A percentile compares a stretch with the other conserved stretches of the same genome.
phyloP scores from a whole-genome alignment of 1,284 basidiomycete genomes.

The Cronartium quercuum region DNA sequence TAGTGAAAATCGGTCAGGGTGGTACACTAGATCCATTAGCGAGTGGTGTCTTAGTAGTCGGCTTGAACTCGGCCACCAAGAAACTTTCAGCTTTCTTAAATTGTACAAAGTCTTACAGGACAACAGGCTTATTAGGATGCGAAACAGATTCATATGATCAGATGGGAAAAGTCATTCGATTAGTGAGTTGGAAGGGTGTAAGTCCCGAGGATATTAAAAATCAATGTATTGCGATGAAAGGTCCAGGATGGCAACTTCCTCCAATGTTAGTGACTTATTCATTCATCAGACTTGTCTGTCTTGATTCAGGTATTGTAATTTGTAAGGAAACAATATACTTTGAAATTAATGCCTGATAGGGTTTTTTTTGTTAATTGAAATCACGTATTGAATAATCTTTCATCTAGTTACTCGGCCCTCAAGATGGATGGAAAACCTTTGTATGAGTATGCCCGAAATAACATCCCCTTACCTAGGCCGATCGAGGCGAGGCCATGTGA shows the following conservation, averaged over 20 bases:
- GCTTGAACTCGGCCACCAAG: slow-evolving; percentile 85
- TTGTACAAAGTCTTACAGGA: slow-evolving; percentile 91
- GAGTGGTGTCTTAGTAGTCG: slow-evolving; percentile 87
- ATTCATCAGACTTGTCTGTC: no score
- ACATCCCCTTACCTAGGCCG: slow-evolving; percentile 80
- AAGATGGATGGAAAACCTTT: slow-evolving; percentile 96
- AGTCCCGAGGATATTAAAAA: slow-evolving; percentile 68
- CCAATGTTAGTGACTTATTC: slow-evolving; percentile 65
- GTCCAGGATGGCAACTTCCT: slow-evolving; percentile 80
- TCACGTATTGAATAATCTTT: background rate
- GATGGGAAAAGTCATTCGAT: slow-evolving; percentile 68
- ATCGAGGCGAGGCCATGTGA: slow-evolving; percentile 81
- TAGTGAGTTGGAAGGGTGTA: slow-evolving; percentile 75
- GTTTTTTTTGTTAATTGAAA: no score
- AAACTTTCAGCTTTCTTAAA: slow-evolving; percentile 75
- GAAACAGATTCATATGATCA: slow-evolving; percentile 93
- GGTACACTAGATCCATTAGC: slow-evolving; percentile 95
- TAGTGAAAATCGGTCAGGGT: slow-evolving; percentile 78
- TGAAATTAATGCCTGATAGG: no score
- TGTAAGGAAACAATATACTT: no score
- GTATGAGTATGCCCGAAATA: slow-evolving; percentile 90
- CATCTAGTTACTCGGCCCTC: slow-evolving; percentile 79
- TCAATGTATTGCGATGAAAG: slow-evolving; percentile 70
- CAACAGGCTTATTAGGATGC: slow-evolving; percentile 84
- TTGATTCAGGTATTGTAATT: no score